Evolutionary conservation across 2,329 filamentous ascomycete species (phyloP).

Genomic region (Fusarium kyushuense): DNA sequence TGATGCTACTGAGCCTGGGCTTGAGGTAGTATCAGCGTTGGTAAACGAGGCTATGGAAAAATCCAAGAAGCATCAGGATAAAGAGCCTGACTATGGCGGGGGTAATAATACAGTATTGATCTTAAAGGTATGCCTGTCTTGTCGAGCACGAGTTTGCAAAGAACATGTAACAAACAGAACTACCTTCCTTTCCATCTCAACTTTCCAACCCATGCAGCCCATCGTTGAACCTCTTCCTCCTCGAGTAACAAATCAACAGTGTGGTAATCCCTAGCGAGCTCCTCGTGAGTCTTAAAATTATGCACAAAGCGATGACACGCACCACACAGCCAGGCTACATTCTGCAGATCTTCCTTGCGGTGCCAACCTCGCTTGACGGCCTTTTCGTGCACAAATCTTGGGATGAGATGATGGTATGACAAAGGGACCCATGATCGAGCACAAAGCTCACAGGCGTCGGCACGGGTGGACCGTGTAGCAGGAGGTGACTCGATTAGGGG

Average conservation of each 20-base stretch:
- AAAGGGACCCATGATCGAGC: constrained; percentile 78
- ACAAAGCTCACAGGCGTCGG: constrained; percentile 79
- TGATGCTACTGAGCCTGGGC: no score
- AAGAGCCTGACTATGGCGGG: neutral
- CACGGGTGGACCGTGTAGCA: constrained; percentile 68
- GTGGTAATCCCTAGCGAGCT: constrained; percentile 77
- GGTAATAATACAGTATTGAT: neutral
- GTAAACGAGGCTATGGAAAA: neutral
- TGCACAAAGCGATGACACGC: constrained; percentile 89
- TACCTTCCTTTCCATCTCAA: constrained; percentile 75
- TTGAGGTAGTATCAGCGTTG: neutral
- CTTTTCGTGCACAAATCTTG: constrained; percentile 80
- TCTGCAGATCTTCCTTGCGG: constrained; percentile 77
- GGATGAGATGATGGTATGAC: constrained; percentile 89
- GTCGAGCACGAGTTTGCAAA: neutral
- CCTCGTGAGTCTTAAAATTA: constrained; percentile 79
- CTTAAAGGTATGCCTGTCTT: neutral
- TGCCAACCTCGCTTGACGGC: constrained; percentile 84
- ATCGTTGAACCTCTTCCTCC: constrained; percentile 77
- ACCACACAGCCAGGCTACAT: constrained; percentile 87
- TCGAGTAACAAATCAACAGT: constrained; percentile 77
- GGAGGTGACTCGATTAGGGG: constrained; percentile 72
- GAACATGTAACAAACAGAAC: neutral
- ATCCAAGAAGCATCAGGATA: neutral
- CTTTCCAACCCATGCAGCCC: constrained; percentile 78